Evolutionary conservation across 768 basidiomycete genomes (phyloP).

Genomic region (Panaeolus cyanescens): DNA sequence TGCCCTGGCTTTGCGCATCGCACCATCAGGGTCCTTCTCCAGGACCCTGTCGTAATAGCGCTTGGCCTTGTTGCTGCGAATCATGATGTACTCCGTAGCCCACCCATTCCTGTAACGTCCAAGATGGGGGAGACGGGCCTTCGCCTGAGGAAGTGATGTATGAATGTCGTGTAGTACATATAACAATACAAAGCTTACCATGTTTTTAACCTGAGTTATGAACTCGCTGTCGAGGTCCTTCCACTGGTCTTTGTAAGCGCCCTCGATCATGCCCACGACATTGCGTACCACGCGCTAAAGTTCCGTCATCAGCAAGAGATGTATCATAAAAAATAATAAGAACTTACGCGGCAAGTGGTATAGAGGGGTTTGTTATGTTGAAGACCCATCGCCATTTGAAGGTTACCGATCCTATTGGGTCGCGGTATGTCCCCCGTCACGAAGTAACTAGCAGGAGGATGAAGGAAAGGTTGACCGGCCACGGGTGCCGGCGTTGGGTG

Average conservation of each 20-base stretch:
- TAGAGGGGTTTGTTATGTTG: background rate
- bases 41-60: background rate
- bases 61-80: background rate
- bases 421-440: background rate
- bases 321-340: background rate
- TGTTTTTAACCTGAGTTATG: background rate
- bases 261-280: background rate
- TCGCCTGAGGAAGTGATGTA: background rate
- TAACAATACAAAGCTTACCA: background rate
- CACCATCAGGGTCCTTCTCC: background rate
- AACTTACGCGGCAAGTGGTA: background rate
- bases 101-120: background rate
- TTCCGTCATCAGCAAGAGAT: background rate
- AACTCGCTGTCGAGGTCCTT: background rate
- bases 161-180: background rate
- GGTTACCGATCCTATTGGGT: background rate
- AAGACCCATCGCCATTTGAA: background rate
- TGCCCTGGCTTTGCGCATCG: background rate
- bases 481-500: no score
- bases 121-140: background rate
- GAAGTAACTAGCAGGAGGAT: no score
- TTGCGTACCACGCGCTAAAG: background rate
- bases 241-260: background rate
- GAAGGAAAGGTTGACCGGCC: no score
- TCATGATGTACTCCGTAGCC: background rate